Conservation (phyloP, 495 filamentous ascomycete species). For the Xylaria venustula region DNA sequence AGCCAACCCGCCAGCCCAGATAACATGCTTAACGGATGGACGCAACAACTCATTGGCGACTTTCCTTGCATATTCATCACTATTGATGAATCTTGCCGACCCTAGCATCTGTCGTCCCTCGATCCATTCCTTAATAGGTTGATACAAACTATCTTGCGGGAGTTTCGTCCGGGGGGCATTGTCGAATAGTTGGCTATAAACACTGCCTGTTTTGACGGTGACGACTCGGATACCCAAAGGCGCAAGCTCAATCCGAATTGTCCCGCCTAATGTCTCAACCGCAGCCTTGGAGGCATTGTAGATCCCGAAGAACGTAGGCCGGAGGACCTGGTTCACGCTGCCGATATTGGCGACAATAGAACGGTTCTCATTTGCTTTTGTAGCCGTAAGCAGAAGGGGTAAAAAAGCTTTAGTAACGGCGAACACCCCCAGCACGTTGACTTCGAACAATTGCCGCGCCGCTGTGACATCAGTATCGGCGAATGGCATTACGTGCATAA, state of each 20-base stretch:
- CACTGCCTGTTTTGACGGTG: conserved; percentile 26
- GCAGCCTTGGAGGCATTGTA: conserved; percentile 59
- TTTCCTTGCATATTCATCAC: conserved; percentile 16
- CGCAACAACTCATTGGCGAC: conserved; percentile 17
- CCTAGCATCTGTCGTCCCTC: conserved; percentile 21
- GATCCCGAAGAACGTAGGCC: conserved; percentile 35
- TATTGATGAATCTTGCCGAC: not conserved
- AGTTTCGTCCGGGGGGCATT: conserved; percentile 19
- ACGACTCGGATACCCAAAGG: conserved; percentile 46
- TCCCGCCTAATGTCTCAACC: conserved; percentile 41
- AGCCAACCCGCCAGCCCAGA: conserved; percentile 20
- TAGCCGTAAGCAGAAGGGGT: conserved; percentile 45
- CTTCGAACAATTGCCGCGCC: conserved; percentile 48
- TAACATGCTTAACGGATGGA: conserved; percentile 14
- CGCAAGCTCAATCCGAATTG: conserved; percentile 51
- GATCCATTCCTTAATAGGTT: conserved; percentile 20
- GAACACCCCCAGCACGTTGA: conserved; percentile 54
- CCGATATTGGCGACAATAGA: conserved; percentile 50
- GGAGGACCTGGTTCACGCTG: conserved; percentile 41
- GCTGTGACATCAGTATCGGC: conserved; percentile 47
- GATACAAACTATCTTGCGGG: conserved; percentile 23
- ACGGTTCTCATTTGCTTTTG: conserved; percentile 19
- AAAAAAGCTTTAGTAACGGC: conserved; percentile 53
- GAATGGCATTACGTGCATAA: conserved; percentile 40
- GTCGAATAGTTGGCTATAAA: conserved; percentile 19